These are phyloP conservation scores for Tulasnella sp. DNA, from an alignment of 768 basidiomycete genomes.

Conservation along the genomic window DNA sequence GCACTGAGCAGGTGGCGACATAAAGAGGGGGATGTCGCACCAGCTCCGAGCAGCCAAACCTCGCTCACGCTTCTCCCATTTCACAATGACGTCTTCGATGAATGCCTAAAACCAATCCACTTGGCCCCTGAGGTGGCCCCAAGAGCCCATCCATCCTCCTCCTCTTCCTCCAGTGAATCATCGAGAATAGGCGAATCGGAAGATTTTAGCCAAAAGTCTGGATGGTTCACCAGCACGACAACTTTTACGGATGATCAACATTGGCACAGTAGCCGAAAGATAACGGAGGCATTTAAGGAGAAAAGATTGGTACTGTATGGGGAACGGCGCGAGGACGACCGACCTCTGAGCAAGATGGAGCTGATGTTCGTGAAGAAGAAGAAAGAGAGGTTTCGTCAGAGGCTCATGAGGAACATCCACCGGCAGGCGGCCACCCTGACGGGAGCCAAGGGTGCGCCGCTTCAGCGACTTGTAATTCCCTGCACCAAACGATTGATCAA, in stretches of 20 bases:
- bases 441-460: conserved; percentile 52
- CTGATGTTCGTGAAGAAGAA: background rate
- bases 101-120: conserved; percentile 40
- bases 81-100: conserved; percentile 42
- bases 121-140: conserved; percentile 29
- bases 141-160: background rate
- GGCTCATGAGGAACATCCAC: conserved; percentile 55
- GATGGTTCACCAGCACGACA: conserved; percentile 23
- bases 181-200: background rate
- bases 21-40: background rate
- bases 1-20: background rate
- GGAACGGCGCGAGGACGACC: background rate
- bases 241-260: conserved; percentile 48
- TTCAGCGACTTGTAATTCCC: conserved; percentile 55
- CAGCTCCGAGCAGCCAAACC: background rate
- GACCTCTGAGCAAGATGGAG: background rate
- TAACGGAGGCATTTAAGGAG: conserved; percentile 37
- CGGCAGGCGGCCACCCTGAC: conserved; percentile 59
- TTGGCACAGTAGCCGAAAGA: conserved; percentile 53
- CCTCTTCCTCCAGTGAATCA: background rate
- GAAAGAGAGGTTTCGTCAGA: conserved; percentile 42
- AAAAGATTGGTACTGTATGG: background rate
- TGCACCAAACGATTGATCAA: conserved; percentile 26
- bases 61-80: conserved; percentile 39
- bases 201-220: background rate